These are phyloP conservation scores for Davidsoniella neocaledoniae DNA, from an alignment of 2,329 filamentous ascomycete genomes.

Conservation along the genomic window DNA sequence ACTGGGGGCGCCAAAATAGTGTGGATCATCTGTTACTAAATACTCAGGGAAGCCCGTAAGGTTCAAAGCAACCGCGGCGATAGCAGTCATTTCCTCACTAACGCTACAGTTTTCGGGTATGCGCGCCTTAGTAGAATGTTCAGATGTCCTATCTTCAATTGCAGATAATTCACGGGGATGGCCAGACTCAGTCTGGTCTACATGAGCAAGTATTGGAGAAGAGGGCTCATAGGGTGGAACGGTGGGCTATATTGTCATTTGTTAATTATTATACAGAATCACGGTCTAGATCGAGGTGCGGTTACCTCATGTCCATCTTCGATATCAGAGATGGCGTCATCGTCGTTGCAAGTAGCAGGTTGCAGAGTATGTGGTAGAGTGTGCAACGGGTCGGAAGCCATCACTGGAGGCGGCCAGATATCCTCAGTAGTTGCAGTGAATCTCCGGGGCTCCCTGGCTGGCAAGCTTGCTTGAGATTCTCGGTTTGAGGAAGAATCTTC, in stretches of 20 bases:
- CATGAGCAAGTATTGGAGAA: slow-evolving; percentile 9
- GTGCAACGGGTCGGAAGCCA: too few species aligned
- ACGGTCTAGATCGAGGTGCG: background rate
- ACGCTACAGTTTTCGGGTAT: background rate
- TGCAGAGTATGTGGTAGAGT: background rate
- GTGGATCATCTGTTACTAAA: slow-evolving; percentile 4
- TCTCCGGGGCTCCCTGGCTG: too few species aligned
- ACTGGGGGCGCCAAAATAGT: slow-evolving; percentile 4
- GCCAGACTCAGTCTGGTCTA: slow-evolving; percentile 17
- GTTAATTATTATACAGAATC: slow-evolving; percentile 3
- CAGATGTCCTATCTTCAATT: background rate
- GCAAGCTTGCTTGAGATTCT: too few species aligned
- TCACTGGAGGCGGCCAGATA: too few species aligned
- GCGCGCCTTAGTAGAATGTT: background rate
- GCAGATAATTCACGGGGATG: background rate
- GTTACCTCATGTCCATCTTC: slow-evolving; percentile 9
- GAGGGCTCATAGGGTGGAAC: slow-evolving; percentile 9
- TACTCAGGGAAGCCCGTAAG: slow-evolving; percentile 1
- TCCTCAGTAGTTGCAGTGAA: too few species aligned
- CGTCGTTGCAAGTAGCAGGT: slow-evolving; percentile 1
- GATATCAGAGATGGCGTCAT: slow-evolving; percentile 11
- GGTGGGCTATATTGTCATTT: slow-evolving; percentile 9
- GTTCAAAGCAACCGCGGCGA: slow-evolving; percentile 5
- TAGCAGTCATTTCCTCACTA: slow-evolving; percentile 6
- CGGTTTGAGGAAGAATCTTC: too few species aligned